Conservation (phyloP, 1,139 yeast genomes). For the Suhomyces chickasaworum region DNA sequence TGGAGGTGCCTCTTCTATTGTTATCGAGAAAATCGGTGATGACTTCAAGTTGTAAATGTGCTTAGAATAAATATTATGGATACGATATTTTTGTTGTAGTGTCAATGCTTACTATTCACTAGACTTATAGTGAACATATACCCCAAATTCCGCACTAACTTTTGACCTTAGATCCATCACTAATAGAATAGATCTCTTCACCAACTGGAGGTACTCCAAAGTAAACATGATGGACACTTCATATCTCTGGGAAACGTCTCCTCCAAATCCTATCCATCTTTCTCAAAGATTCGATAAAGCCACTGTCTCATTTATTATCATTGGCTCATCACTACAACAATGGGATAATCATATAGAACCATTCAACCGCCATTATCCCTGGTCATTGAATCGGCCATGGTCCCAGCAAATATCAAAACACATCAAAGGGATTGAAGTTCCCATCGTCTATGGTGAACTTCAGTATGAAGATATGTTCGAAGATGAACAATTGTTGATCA, state of each 20-base stretch:
- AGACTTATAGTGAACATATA: not conserved
- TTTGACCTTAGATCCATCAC: not conserved
- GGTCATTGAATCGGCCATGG: slow-evolving; percentile 15
- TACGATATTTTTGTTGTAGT: not conserved
- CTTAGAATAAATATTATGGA: not conserved
- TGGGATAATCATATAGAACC: slow-evolving; percentile 29
- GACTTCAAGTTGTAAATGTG: slow-evolving; percentile 26
- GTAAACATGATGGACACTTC: slow-evolving; percentile 2
- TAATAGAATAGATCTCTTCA: too few relatives aligned
- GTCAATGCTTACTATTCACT: too few relatives aligned
- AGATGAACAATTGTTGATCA: slow-evolving; percentile 51
- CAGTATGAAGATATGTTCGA: slow-evolving; percentile 43
- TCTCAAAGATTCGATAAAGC: slow-evolving; percentile 5
- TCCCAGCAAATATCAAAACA: slow-evolving; percentile 3
- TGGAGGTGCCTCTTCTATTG: slow-evolving; percentile 93
- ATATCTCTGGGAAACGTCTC: slow-evolving; percentile 10
- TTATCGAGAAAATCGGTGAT: slow-evolving; percentile 54
- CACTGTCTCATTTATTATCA: slow-evolving; percentile 8
- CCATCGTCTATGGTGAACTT: slow-evolving; percentile 46
- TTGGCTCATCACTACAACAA: slow-evolving; percentile 5
- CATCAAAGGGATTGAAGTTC: slow-evolving; percentile 5
- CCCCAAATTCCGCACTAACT: not conserved
- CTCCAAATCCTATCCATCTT: slow-evolving; percentile 9
- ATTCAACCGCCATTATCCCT: slow-evolving; percentile 46
- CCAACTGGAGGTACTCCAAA: too few relatives aligned